Percentiles rank a stretch among this genome's conserved stretches.
These are phyloP conservation scores for Barnettozyma californica DNA, from an alignment of 805 yeast genomes.

Conservation along the genomic window DNA sequence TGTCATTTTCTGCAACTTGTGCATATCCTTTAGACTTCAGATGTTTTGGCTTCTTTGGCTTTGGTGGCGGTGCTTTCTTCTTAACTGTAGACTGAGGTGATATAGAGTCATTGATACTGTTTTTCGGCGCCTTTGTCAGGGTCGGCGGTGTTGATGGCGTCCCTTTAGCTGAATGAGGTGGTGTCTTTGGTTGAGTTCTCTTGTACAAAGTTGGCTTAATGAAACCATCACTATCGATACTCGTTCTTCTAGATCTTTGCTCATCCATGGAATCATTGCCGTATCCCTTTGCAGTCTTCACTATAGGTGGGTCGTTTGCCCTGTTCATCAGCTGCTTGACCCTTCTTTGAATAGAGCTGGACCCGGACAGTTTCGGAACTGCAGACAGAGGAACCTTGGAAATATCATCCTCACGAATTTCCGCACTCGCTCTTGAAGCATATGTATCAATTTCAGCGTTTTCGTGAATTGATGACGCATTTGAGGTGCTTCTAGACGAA, in stretches of 20 bases:
- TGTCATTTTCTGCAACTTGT: background rate
- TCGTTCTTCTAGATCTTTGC: background rate
- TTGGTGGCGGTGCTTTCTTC: slow-evolving; percentile 46
- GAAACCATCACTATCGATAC: slow-evolving; percentile 24
- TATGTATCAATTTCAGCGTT: slow-evolving; percentile 14
- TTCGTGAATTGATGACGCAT: slow-evolving; percentile 26
- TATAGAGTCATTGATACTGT: background rate
- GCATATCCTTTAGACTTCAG: slow-evolving; percentile 30
- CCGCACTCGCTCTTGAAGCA: slow-evolving; percentile 17
- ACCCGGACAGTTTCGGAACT: slow-evolving; percentile 10
- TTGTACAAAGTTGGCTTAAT: slow-evolving; percentile 20
- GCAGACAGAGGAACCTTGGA: background rate
- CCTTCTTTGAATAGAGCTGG: slow-evolving; percentile 25
- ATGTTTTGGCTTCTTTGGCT: slow-evolving; percentile 59
- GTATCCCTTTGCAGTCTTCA: slow-evolving; percentile 73
- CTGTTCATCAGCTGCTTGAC: slow-evolving; percentile 27
- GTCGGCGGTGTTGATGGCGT: slow-evolving; percentile 24
- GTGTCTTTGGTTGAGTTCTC: slow-evolving; percentile 11
- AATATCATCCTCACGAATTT: background rate
- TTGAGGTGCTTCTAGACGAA: slow-evolving; percentile 23
- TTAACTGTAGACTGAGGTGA: slow-evolving; percentile 18
- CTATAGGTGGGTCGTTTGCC: slow-evolving; percentile 38
- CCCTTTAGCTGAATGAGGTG: slow-evolving; percentile 13
- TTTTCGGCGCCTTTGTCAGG: slow-evolving; percentile 16
- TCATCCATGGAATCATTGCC: slow-evolving; percentile 56